phyloP scores from a whole-genome alignment of 768 basidiomycete species.

The Mycena belliarum region DNA sequence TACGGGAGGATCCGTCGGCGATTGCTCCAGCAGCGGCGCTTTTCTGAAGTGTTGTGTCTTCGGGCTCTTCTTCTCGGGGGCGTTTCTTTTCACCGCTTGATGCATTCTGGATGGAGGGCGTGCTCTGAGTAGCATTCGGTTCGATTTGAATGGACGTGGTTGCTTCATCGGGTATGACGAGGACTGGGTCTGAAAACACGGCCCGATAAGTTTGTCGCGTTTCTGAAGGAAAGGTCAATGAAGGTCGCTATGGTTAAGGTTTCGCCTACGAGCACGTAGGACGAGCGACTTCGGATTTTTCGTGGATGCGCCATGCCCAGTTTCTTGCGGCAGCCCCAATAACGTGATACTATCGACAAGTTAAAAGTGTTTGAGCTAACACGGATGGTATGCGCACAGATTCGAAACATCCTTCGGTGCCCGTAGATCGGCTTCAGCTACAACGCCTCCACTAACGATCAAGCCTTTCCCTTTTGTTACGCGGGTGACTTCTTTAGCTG shows the following conservation, averaged over 20 bases:
- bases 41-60: neutral
- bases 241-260: neutral
- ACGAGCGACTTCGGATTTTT: constrained; percentile 66
- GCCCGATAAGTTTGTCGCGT: constrained; percentile 82
- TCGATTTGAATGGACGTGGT: neutral
- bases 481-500: constrained; percentile 71
- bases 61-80: constrained; percentile 23
- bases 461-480: constrained; percentile 82
- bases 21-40: neutral
- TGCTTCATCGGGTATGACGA: constrained; percentile 52
- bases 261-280: constrained; percentile 67
- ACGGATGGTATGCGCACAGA: constrained; percentile 50
- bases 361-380: neutral
- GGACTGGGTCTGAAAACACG: constrained; percentile 70
- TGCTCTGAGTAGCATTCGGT: no score
- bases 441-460: constrained; percentile 68
- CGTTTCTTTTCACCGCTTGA: constrained; percentile 21
- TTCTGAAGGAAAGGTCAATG: constrained; percentile 42
- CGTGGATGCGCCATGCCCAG: constrained; percentile 62
- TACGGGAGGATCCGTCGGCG: constrained; percentile 23
- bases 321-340: constrained; percentile 68
- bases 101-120: neutral
- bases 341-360: constrained; percentile 53
- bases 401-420: constrained; percentile 76
- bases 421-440: constrained; percentile 61